Percentiles rank a stretch among this genome's conserved stretches.
Conservation (phyloP, 148 eudicot species). For the Rhododendron henanense region DNA sequence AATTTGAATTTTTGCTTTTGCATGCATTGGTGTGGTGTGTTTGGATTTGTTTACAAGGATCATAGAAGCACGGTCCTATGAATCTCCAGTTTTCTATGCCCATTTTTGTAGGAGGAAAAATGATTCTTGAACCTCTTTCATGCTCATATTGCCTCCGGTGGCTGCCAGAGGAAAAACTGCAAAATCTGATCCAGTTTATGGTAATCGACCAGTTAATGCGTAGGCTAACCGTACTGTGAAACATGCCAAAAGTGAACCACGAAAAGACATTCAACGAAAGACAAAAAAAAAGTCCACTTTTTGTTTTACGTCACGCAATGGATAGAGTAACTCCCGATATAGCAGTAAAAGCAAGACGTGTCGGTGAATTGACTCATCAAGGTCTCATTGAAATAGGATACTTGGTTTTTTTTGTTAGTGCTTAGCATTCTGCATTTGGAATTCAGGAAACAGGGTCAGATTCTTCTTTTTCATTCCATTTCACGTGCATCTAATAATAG, state of each 20-base stretch:
- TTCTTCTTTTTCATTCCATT: not conserved
- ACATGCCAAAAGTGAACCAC: not conserved
- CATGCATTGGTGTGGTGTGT: not conserved
- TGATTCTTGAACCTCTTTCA: not conserved
- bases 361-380: not conserved
- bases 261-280: not conserved
- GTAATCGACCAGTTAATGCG: not conserved
- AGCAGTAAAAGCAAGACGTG: not conserved
- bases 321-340: not conserved
- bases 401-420: not conserved
- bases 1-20: not conserved
- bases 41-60: conserved; percentile 6
- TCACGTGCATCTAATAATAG: not conserved
- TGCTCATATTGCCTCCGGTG: not conserved
- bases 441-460: not conserved
- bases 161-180: not conserved
- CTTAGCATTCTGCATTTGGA: not conserved
- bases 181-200: not conserved
- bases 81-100: not conserved
- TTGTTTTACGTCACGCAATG: not conserved
- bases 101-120: not conserved
- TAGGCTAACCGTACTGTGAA: not conserved
- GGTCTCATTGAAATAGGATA: not conserved
- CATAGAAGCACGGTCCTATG: not conserved
- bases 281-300: not conserved